phyloP scores from a whole-genome alignment of 495 filamentous ascomycete genomes.

The Penicillium silybi region DNA sequence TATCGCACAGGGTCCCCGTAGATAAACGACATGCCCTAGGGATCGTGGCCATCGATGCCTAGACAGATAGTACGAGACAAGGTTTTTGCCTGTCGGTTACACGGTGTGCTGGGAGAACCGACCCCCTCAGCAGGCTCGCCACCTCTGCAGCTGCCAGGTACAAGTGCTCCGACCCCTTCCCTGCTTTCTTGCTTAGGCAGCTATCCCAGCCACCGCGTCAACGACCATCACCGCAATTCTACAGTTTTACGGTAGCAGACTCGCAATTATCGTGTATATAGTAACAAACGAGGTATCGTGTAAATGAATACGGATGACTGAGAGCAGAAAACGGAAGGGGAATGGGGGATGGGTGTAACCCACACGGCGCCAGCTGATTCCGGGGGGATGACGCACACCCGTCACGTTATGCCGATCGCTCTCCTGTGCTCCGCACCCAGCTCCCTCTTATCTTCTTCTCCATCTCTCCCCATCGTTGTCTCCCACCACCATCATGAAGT shows the following conservation, averaged over 20 bases:
- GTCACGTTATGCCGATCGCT: conserved; percentile 27
- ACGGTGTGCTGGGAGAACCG: neutral
- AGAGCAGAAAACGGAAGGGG: conserved; percentile 1
- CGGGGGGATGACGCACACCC: conserved; percentile 23
- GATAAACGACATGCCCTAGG: neutral
- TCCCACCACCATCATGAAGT: conserved; percentile 66
- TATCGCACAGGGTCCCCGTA: neutral
- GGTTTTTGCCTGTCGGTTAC: neutral
- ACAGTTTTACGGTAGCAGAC: neutral
- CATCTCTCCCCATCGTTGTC: conserved; percentile 17
- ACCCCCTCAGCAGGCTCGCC: neutral
- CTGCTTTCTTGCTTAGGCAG: conserved; percentile 2
- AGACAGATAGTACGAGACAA: neutral
- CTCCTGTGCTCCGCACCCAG: conserved; percentile 18
- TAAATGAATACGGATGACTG: neutral
- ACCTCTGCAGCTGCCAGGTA: conserved; percentile 26
- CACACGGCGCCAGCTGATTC: conserved; percentile 17
- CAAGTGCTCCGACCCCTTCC: conserved; percentile 15
- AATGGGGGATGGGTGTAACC: conserved; percentile 13
- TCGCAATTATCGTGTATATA: neutral
- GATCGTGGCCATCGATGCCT: neutral
- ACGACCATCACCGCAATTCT: neutral
- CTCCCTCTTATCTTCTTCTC: conserved; percentile 19
- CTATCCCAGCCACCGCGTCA: neutral
- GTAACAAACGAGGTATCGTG: neutral